phyloP scores from a whole-genome alignment of 306 rosid species.

The Lathyrus aphaca region DNA sequence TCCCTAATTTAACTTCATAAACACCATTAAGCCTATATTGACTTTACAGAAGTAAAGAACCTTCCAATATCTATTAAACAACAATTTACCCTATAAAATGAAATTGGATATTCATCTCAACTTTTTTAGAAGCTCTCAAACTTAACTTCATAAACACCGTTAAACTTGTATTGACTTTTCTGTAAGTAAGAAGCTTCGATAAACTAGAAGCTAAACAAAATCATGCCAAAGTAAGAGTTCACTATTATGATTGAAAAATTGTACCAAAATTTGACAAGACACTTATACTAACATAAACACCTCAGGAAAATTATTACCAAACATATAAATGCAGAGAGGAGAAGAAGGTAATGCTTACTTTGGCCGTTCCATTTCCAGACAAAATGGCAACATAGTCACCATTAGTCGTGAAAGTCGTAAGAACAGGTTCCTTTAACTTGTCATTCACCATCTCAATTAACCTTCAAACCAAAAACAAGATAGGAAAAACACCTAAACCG shows the following conservation, averaged over 20 bases:
- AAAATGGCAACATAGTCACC: conserved; percentile 46
- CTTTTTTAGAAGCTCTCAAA: background rate
- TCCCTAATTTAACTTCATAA: background rate
- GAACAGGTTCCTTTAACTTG: conserved; percentile 41
- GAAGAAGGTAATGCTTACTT: conserved; percentile 34
- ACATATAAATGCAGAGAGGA: conserved; percentile 4
- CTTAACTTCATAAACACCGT: background rate
- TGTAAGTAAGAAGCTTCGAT: background rate
- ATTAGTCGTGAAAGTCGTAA: conserved; percentile 48
- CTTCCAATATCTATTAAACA: background rate
- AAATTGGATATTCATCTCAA: background rate
- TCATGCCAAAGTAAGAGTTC: conserved; percentile 10
- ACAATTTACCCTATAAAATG: background rate
- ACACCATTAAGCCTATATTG: background rate
- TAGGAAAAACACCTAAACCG: conserved; percentile 22
- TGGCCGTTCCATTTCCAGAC: conserved; percentile 38
- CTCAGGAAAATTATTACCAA: conserved; percentile 7
- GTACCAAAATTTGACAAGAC: background rate
- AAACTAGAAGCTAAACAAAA: background rate
- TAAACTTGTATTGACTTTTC: background rate
- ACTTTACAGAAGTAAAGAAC: background rate
- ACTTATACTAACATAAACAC: background rate
- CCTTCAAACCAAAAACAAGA: conserved; percentile 4
- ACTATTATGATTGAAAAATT: background rate
- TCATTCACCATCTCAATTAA: conserved; percentile 47